Evolutionary conservation across 352 stramenopile genomes (phyloP).

Genomic region (Albugo laibachii): DNA sequence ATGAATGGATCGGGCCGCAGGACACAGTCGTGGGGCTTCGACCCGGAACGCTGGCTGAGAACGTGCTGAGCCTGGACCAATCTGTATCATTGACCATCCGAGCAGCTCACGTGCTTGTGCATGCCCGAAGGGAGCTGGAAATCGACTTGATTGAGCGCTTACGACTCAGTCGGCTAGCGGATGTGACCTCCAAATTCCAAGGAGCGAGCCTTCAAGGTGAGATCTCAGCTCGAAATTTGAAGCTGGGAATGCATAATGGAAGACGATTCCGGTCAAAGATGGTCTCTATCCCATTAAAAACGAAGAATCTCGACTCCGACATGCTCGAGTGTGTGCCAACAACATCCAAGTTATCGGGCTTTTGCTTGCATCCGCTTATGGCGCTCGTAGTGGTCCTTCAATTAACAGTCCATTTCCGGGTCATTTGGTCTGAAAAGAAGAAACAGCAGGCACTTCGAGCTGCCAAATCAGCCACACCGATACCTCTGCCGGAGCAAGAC

Average conservation of each 20-base stretch:
- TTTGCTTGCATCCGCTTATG: slow-evolving; percentile 54
- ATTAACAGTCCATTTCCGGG: slow-evolving; percentile 68
- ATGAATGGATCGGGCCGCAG: no score
- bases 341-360: slow-evolving; percentile 37
- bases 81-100: no score
- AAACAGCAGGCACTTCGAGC: slow-evolving; percentile 15
- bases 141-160: slow-evolving; percentile 35
- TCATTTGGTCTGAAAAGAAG: slow-evolving; percentile 40
- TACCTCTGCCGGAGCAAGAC: slow-evolving; percentile 24
- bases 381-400: slow-evolving; percentile 73
- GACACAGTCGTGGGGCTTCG: no score
- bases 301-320: slow-evolving; percentile 42
- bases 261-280: slow-evolving; percentile 47
- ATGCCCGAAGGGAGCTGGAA: slow-evolving; percentile 52
- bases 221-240: slow-evolving; percentile 55
- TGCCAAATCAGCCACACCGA: slow-evolving; percentile 14
- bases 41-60: no score
- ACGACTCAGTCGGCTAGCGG: slow-evolving; percentile 26
- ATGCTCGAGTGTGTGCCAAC: slow-evolving; percentile 26
- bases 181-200: slow-evolving; percentile 13
- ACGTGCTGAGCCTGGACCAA: no score
- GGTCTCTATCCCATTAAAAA: slow-evolving; percentile 46
- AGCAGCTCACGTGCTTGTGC: slow-evolving; percentile 23
- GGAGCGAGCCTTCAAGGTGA: slow-evolving; percentile 37
- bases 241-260: slow-evolving; percentile 80